Conservation (phyloP, 2,329 filamentous ascomycete species). For the Colletotrichum shisoi region DNA sequence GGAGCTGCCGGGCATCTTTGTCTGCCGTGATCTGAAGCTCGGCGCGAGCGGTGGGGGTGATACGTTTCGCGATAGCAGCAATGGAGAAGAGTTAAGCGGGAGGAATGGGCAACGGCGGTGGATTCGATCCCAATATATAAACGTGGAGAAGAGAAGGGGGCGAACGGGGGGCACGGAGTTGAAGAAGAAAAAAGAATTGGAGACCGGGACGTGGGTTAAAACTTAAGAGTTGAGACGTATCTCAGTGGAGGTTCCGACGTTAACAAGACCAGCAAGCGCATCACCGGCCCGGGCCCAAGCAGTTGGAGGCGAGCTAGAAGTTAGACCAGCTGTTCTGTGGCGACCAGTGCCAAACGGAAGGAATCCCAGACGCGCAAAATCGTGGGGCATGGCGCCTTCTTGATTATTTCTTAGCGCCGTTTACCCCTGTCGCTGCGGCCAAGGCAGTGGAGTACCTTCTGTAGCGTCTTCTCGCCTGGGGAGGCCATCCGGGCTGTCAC, state of each 20-base stretch:
- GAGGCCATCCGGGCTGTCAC: slow-evolving; percentile 41
- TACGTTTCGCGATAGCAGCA: slow-evolving; percentile 24
- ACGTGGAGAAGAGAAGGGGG: slow-evolving; percentile 12
- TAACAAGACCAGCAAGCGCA: slow-evolving; percentile 10
- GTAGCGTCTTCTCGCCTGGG: slow-evolving; percentile 15
- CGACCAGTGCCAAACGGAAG: slow-evolving; percentile 20
- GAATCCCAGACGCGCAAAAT: slow-evolving; percentile 30
- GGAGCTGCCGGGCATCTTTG: slow-evolving; percentile 70
- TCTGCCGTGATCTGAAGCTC: slow-evolving; percentile 21
- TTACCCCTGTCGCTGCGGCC: slow-evolving; percentile 32
- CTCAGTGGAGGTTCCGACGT: slow-evolving; percentile 15
- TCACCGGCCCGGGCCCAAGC: slow-evolving; percentile 15
- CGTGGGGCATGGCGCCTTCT: slow-evolving; percentile 41
- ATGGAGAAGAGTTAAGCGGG: neutral
- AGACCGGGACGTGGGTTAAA: slow-evolving; percentile 17
- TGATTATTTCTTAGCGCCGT: slow-evolving; percentile 40
- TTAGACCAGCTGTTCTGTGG: slow-evolving; percentile 1
- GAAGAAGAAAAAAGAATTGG: slow-evolving; percentile 26
- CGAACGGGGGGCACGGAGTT: slow-evolving; percentile 15
- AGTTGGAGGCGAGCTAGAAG: slow-evolving; percentile 11
- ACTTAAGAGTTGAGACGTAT: slow-evolving; percentile 11
- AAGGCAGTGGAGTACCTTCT: slow-evolving; percentile 23
- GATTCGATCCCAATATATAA: slow-evolving; percentile 30
- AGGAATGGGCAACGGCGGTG: slow-evolving; percentile 3
- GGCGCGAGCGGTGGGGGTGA: slow-evolving; percentile 23